A percentile compares a stretch with the other conserved stretches of the same genome.
These are phyloP conservation scores for Pichia pseudocactophila DNA, from an alignment of 805 yeast species.

Conservation along the genomic window DNA sequence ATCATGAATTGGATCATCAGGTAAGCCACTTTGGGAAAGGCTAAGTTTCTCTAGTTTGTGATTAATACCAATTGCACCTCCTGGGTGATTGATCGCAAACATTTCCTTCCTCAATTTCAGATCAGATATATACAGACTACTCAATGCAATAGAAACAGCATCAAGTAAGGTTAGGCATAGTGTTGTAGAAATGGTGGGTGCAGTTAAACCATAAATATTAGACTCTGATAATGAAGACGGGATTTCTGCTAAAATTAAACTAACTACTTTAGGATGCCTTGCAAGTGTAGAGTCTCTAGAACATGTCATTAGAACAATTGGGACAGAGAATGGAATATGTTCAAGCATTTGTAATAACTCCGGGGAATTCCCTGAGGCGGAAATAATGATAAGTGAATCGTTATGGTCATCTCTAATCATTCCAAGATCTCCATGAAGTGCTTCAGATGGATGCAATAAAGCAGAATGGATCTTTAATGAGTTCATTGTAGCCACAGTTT, in stretches of 20 bases:
- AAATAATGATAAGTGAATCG: conserved; percentile 55
- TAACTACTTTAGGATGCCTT: conserved; percentile 36
- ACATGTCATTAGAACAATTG: conserved; percentile 58
- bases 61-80: conserved; percentile 76
- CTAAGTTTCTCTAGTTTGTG: conserved; percentile 2
- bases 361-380: conserved; percentile 78
- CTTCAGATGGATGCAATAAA: conserved; percentile 74
- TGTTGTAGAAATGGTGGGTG: conserved; percentile 82
- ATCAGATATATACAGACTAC: conserved; percentile 58
- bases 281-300: conserved; percentile 48
- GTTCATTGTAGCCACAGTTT: conserved; percentile 73
- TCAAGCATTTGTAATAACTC: conserved; percentile 54
- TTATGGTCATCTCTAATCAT: conserved; percentile 44
- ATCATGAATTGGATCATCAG: background rate
- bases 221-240: conserved; percentile 52
- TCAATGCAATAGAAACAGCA: conserved; percentile 64
- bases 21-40: no score
- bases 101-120: conserved; percentile 39
- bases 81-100: conserved; percentile 77
- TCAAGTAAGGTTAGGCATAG: conserved; percentile 69
- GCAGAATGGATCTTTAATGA: conserved; percentile 67
- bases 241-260: conserved; percentile 53
- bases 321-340: conserved; percentile 45
- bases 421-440: conserved; percentile 87
- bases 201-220: conserved; percentile 66